Evolutionary conservation across 2,329 filamentous ascomycete genomes (phyloP).

Genomic region (Truncatella angustata): DNA sequence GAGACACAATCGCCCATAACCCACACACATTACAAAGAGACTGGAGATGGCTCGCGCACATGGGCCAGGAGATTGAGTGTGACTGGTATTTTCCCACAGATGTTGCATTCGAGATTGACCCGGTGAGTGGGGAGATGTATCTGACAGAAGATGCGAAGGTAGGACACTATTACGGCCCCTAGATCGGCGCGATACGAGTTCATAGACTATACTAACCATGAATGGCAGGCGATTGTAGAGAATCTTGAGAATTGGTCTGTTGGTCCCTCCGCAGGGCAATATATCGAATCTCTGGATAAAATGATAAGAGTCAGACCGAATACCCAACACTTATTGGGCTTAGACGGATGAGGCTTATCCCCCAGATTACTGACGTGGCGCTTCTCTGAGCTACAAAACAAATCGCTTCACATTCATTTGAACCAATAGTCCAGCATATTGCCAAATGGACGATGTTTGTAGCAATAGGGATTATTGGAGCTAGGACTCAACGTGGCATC

Average conservation of each 20-base stretch:
- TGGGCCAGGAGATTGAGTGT: neutral
- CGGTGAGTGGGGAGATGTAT: neutral
- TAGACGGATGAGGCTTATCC: too few relatives aligned
- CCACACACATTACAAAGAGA: neutral
- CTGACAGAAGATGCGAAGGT: neutral
- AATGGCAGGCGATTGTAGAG: neutral
- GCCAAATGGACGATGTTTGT: too few relatives aligned
- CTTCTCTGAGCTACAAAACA: too few relatives aligned
- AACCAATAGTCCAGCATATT: too few relatives aligned
- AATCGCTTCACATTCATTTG: too few relatives aligned
- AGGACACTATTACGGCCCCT: neutral
- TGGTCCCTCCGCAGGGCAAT: neutral
- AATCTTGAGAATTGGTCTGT: conserved; percentile 1
- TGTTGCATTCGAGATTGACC: conserved; percentile 1
- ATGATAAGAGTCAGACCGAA: neutral
- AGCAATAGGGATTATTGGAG: too few relatives aligned
- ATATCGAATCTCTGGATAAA: neutral
- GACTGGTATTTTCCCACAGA: neutral
- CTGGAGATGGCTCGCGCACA: conserved; percentile 2
- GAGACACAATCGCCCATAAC: neutral
- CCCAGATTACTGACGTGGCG: too few relatives aligned
- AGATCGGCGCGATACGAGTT: neutral
- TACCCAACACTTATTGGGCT: neutral
- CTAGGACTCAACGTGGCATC: too few relatives aligned
- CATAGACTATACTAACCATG: neutral